Evolutionary conservation across 75 land plant species (phyloP).

Genomic region (Cryptomeria japonica): DNA sequence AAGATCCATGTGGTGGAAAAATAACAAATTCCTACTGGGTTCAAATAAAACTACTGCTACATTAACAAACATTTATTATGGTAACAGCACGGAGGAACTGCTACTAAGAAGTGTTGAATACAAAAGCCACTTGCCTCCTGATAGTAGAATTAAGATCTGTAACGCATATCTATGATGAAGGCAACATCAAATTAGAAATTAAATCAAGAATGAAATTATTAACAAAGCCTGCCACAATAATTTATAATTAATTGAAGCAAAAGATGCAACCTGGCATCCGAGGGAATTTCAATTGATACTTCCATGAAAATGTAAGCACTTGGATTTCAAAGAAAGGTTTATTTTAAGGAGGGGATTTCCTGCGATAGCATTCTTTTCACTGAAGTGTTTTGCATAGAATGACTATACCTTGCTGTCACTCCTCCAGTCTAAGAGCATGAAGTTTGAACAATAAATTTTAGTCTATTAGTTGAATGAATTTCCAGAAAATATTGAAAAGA

Average conservation of each 20-base stretch:
- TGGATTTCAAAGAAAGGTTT: background rate
- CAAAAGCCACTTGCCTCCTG: background rate
- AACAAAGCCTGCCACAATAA: background rate
- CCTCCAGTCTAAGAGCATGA: background rate
- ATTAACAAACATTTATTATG: background rate
- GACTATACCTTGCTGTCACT: background rate
- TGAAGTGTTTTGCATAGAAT: background rate
- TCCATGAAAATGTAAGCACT: background rate
- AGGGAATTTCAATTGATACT: background rate
- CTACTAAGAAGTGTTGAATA: background rate
- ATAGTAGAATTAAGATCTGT: background rate
- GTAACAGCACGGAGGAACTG: background rate
- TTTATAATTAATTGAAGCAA: background rate
- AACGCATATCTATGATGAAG: background rate
- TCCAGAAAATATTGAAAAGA: background rate
- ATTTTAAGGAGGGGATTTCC: background rate
- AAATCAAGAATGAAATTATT: background rate
- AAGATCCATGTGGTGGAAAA: background rate
- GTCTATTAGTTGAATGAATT: background rate
- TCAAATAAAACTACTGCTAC: background rate
- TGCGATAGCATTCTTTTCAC: background rate
- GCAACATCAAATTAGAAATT: background rate
- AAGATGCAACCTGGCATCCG: background rate
- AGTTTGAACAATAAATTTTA: background rate
- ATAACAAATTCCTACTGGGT: background rate